phyloP scores from a whole-genome alignment of 1,284 basidiomycete species.

The Sporisorium scitamineum region DNA sequence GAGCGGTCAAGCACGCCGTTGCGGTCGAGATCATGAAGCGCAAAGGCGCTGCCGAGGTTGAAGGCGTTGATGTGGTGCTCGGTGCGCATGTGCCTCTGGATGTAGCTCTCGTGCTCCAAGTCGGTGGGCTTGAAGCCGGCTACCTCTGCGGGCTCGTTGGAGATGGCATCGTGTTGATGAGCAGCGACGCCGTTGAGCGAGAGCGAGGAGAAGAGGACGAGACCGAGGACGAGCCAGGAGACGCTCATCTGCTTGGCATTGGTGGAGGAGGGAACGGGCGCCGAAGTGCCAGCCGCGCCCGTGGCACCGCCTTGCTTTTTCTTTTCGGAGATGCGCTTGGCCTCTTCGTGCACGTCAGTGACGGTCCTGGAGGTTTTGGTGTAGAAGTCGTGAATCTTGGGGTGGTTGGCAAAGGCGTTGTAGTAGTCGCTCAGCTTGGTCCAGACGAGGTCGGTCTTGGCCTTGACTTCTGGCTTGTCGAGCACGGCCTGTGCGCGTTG shows the following conservation, averaged over 20 bases:
- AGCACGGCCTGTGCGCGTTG: slow-evolving; percentile 50
- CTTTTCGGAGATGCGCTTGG: slow-evolving; percentile 78
- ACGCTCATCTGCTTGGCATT: slow-evolving; percentile 43
- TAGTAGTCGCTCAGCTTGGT: slow-evolving; percentile 62
- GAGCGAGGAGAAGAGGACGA: slow-evolving; percentile 47
- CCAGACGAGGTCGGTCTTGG: slow-evolving; percentile 57
- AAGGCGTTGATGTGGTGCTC: slow-evolving; percentile 70
- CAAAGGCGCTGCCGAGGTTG: slow-evolving; percentile 73
- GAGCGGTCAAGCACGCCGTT: slow-evolving; percentile 69
- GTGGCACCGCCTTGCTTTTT: slow-evolving; percentile 69
- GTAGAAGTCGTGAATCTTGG: slow-evolving; percentile 75
- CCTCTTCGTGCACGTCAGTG: slow-evolving; percentile 87
- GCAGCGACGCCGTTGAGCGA: slow-evolving; percentile 38
- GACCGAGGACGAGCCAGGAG: slow-evolving; percentile 44
- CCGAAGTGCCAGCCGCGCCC: slow-evolving; percentile 46
- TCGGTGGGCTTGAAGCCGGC: slow-evolving; percentile 51
- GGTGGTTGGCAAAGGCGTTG: slow-evolving; percentile 59
- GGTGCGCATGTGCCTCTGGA: slow-evolving; percentile 68
- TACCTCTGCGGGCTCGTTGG: slow-evolving; percentile 44
- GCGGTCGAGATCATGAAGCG: slow-evolving; percentile 88
- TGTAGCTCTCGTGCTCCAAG: slow-evolving; percentile 60
- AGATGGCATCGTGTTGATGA: slow-evolving; percentile 39
- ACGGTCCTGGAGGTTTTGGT: slow-evolving; percentile 83
- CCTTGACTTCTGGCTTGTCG: slow-evolving; percentile 58
- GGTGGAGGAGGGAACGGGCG: slow-evolving; percentile 15